Conservation (phyloP, 1,139 yeast genomes). For the Candida labiduridarum region DNA sequence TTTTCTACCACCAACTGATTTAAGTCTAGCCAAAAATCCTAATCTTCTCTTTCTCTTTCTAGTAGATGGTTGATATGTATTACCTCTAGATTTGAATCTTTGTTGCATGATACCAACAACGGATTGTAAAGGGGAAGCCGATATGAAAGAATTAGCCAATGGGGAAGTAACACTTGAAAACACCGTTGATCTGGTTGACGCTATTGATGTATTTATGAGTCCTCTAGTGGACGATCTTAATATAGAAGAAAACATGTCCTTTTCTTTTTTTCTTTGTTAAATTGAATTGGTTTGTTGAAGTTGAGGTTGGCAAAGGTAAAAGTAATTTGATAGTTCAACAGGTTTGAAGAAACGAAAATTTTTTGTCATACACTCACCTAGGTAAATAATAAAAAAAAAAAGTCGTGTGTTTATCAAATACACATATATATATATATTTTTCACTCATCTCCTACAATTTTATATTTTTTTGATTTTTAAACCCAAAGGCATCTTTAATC, state of each 20-base stretch:
- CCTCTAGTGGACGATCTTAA: constrained; percentile 13
- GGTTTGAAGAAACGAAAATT: not conserved
- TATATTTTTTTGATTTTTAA: not conserved
- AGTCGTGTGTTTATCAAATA: constrained; percentile 4
- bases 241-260: constrained; percentile 14
- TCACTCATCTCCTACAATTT: constrained; percentile 6
- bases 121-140: constrained; percentile 23
- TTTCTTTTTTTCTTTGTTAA: not conserved
- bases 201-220: constrained; percentile 4
- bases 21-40: constrained; percentile 89
- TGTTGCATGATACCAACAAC: constrained; percentile 47
- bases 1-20: constrained; percentile 77
- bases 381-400: not conserved
- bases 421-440: constrained; percentile 16
- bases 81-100: constrained; percentile 89
- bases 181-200: constrained; percentile 8
- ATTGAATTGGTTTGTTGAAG: not conserved
- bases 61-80: constrained; percentile 93
- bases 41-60: constrained; percentile 85
- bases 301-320: not conserved
- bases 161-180: not conserved
- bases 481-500: not conserved
- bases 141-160: constrained; percentile 5
- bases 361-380: not conserved
- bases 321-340: not conserved